A percentile compares a stretch with the other conserved stretches of the same genome.
These are phyloP conservation scores for Suillus sp. DNA, from an alignment of 768 basidiomycete species.

Conservation along the genomic window DNA sequence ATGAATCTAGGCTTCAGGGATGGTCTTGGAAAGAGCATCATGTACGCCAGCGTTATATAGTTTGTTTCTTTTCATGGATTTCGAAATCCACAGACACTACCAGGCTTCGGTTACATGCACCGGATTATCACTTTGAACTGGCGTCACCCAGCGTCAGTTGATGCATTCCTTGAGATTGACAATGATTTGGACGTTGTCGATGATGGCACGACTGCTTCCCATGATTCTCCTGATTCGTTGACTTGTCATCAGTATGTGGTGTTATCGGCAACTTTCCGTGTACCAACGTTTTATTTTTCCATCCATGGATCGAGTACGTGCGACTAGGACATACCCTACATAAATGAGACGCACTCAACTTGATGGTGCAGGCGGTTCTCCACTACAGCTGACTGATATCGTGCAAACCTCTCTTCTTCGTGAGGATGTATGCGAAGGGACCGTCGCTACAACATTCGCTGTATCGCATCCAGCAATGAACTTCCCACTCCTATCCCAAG, in stretches of 20 bases:
- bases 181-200: slow-evolving; percentile 27
- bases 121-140: slow-evolving; percentile 35
- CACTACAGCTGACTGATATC: slow-evolving; percentile 58
- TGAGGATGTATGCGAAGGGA: slow-evolving; percentile 42
- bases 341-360: slow-evolving; percentile 15
- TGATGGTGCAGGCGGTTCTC: slow-evolving; percentile 57
- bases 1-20: slow-evolving; percentile 28
- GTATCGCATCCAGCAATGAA: slow-evolving; percentile 50
- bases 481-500: slow-evolving; percentile 82
- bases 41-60: slow-evolving; percentile 39
- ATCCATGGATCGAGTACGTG: slow-evolving; percentile 68
- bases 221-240: slow-evolving; percentile 35
- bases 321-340: slow-evolving; percentile 4
- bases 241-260: slow-evolving; percentile 67
- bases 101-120: slow-evolving; percentile 50
- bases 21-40: slow-evolving; percentile 68
- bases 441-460: slow-evolving; percentile 54
- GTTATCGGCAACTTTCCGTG: slow-evolving; percentile 77
- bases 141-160: slow-evolving; percentile 8
- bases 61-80: slow-evolving; percentile 17
- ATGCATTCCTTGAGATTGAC: slow-evolving; percentile 18
- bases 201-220: slow-evolving; percentile 42
- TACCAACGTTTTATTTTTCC: slow-evolving; percentile 84
- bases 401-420: slow-evolving; percentile 63
- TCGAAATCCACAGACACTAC: slow-evolving; percentile 32